Percentiles rank a stretch among this genome's conserved stretches.
phyloP scores from a whole-genome alignment of 2,329 filamentous ascomycete genomes.

The Fusarium coicis region DNA sequence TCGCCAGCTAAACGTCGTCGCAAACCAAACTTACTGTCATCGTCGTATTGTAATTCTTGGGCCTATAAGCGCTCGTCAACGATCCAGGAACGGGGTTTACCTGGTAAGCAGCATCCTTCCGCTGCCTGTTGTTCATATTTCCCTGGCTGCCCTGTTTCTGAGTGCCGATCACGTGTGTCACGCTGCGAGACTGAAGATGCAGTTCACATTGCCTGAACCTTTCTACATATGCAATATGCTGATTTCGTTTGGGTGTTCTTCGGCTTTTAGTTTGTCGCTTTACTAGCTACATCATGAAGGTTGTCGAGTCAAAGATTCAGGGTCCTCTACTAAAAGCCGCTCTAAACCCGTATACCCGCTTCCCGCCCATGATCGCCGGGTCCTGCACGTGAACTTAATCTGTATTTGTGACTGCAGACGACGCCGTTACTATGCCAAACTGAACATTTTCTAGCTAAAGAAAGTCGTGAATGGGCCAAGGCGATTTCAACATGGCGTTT shows the following conservation, averaged over 20 bases:
- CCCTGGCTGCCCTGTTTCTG: no score
- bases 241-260: background rate
- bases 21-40: background rate
- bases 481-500: background rate
- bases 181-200: background rate
- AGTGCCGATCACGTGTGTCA: background rate
- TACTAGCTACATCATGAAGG: background rate
- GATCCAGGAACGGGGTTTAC: background rate
- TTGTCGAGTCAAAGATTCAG: background rate
- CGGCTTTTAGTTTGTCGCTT: no score
- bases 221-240: background rate
- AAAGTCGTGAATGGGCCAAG: background rate
- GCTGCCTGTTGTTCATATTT: background rate
- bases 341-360: constrained; percentile 2
- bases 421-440: no score
- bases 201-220: background rate
- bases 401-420: background rate
- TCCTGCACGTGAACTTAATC: background rate
- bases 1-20: background rate
- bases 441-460: no score
- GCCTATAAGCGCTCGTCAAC: background rate
- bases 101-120: background rate
- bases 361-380: background rate
- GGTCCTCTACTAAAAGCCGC: constrained; percentile 17
- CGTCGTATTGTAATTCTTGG: background rate